Conservation (phyloP, 2,329 filamentous ascomycete genomes). For the Sporothrix brasiliensis region DNA sequence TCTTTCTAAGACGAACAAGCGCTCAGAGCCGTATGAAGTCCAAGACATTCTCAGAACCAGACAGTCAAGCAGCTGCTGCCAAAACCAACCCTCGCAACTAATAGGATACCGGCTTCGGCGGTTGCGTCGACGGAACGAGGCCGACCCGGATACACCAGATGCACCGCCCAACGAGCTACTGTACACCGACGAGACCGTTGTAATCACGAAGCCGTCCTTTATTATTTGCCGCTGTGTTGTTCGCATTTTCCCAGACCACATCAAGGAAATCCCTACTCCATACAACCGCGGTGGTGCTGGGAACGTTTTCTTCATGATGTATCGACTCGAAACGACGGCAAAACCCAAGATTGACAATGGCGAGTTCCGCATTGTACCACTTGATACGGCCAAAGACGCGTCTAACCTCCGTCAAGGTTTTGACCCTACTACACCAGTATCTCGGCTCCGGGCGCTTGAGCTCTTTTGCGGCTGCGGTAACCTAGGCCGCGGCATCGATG, state of each 20-base stretch:
- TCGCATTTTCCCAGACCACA: constrained; percentile 52
- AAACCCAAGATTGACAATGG: neutral
- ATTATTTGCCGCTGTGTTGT: constrained; percentile 64
- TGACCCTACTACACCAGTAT: constrained; percentile 46
- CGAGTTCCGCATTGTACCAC: neutral
- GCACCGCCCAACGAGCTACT: constrained; percentile 61
- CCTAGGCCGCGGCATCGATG: constrained; percentile 75
- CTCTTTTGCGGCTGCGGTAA: constrained; percentile 79
- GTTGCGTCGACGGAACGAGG: constrained; percentile 54
- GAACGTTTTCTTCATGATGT: constrained; percentile 66
- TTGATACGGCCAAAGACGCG: neutral
- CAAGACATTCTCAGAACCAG: constrained; percentile 43
- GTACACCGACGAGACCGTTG: constrained; percentile 53
- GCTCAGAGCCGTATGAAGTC: constrained; percentile 65
- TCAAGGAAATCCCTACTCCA: constrained; percentile 57
- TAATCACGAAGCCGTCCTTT: constrained; percentile 41
- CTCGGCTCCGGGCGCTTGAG: constrained; percentile 64
- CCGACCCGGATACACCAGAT: constrained; percentile 42
- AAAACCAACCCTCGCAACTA: neutral
- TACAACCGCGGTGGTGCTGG: constrained; percentile 69
- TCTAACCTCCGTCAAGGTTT: constrained; percentile 57
- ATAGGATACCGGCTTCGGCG: constrained; percentile 51
- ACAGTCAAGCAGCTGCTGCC: constrained; percentile 9
- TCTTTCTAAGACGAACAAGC: constrained; percentile 40
- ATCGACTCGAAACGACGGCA: constrained; percentile 10